Conservation (phyloP, 148 eudicot species). For the Selenicereus undatus region DNA sequence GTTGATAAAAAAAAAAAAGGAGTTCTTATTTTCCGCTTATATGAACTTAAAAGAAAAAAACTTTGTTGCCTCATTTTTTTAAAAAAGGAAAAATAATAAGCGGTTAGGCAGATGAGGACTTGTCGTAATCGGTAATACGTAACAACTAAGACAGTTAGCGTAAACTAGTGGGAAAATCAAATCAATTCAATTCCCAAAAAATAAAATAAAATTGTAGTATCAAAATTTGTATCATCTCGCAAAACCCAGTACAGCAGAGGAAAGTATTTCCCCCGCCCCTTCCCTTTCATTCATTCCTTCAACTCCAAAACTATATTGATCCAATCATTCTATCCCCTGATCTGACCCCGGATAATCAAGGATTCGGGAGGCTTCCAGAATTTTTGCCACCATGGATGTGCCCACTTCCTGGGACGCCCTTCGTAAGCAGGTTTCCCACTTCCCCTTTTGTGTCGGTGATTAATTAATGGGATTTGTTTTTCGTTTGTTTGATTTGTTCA, state of each 20-base stretch:
- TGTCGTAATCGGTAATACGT: background rate
- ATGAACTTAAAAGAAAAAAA: too few relatives aligned
- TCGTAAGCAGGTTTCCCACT: constrained; percentile 61
- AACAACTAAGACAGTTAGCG: background rate
- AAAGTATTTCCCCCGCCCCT: background rate
- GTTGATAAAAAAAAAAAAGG: too few relatives aligned
- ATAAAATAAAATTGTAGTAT: background rate
- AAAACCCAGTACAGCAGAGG: background rate
- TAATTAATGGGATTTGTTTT: background rate
- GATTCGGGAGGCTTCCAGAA: constrained; percentile 15
- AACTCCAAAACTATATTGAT: background rate
- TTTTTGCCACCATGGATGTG: constrained; percentile 52
- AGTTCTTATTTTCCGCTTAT: too few relatives aligned
- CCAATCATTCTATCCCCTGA: constrained; percentile 15
- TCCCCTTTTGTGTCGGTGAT: background rate
- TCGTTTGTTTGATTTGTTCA: background rate
- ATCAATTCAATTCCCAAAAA: background rate
- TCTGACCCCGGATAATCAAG: background rate
- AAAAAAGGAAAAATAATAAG: background rate
- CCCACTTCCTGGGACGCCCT: constrained; percentile 80
- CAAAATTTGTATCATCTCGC: too few relatives aligned
- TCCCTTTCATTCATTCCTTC: background rate
- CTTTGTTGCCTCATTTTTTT: too few relatives aligned
- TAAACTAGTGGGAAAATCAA: constrained; percentile 3
- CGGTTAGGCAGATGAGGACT: background rate